phyloP scores from a whole-genome alignment of 306 rosid species.

The Dalbergia cultrata region DNA sequence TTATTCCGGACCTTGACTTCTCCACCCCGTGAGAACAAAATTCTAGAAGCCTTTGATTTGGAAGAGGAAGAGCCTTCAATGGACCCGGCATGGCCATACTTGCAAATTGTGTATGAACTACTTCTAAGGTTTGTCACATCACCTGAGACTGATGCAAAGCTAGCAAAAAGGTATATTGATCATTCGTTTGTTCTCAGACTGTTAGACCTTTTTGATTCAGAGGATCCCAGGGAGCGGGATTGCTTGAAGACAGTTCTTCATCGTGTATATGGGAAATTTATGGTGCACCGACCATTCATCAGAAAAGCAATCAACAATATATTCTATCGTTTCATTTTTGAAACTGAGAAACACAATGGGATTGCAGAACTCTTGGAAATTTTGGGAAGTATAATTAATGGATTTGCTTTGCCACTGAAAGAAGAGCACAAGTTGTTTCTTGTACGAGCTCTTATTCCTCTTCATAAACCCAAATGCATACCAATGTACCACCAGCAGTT shows the following conservation, averaged over 20 bases:
- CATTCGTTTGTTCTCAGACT: slow-evolving; percentile 91
- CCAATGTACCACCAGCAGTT: slow-evolving; percentile 95
- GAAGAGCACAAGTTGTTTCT: slow-evolving; percentile 99
- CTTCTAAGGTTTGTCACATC: slow-evolving; percentile 93
- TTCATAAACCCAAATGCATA: slow-evolving; percentile 95
- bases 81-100: slow-evolving; percentile 97
- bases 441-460: slow-evolving; percentile 93
- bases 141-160: slow-evolving; percentile 92
- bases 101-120: slow-evolving; percentile 90
- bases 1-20: slow-evolving; percentile 84
- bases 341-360: slow-evolving; percentile 98
- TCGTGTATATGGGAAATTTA: slow-evolving; percentile 94
- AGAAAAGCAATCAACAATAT: slow-evolving; percentile 93
- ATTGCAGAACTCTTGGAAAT: slow-evolving; percentile 93
- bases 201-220: slow-evolving; percentile 96
- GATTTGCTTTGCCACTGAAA: slow-evolving; percentile 95
- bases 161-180: slow-evolving; percentile 93
- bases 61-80: slow-evolving; percentile 97
- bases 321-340: slow-evolving; percentile 88
- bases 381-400: slow-evolving; percentile 97
- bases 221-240: slow-evolving; percentile 97
- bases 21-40: slow-evolving; percentile 83
- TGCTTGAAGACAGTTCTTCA: slow-evolving; percentile 96
- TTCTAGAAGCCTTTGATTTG: slow-evolving; percentile 81
- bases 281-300: slow-evolving; percentile 97